Evolutionary conservation across 129 eudicot genomes (phyloP), one percentile per base, ranked within the genome.

Genomic region (Rutidosis leptorrhynchoides): DNA sequence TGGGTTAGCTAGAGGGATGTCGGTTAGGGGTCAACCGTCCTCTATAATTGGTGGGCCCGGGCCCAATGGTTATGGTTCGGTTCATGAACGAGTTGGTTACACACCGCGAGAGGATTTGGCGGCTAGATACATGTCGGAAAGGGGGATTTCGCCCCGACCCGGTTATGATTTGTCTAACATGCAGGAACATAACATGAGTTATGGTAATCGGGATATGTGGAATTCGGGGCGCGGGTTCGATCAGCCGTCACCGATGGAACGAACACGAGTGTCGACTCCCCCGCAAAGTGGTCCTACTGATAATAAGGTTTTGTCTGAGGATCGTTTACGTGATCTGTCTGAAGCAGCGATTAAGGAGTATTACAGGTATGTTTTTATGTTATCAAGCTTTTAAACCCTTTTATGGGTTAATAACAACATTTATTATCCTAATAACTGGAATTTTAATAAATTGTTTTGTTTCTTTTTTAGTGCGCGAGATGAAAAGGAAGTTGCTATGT

Each of bases 1-100:
- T 32, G 99, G 96, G 57, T 89, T 93, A 66, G 99, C 95, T 2
- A 79, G 88, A 74, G 90, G 96, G 58, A 93, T 93, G 99, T 86
- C 96, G 32, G 72, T 71, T 73, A 82, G 90, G 82, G 99, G 96
- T 25, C 97, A 82, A 48, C 76, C 83, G 33, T 63, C 83, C 32
- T 64, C 83, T 3, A 64, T 81, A 60, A 64, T 49, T 16, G 69
- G 78, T 60, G 79, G 88, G 33, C 78, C 76, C 9, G 79, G 88
- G 33, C 78, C 76, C 9, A 93, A 87, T 59, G 88, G 95, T 45
- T 85, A 69, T 29, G 74, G 71, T 69, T 78, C 85, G 33, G 58
- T 73, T 26, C 62, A 85, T 16, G 96, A 85, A 2, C 82, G 90
- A 37, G 59, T 80, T 30, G 73, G 78, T 67, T 80, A 85, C 37